Evolutionary conservation across 371 early-diverging fungal genomes (phyloP), one percentile per base, ranked within the genome.

Genomic region (Lichtheimia ornata): DNA sequence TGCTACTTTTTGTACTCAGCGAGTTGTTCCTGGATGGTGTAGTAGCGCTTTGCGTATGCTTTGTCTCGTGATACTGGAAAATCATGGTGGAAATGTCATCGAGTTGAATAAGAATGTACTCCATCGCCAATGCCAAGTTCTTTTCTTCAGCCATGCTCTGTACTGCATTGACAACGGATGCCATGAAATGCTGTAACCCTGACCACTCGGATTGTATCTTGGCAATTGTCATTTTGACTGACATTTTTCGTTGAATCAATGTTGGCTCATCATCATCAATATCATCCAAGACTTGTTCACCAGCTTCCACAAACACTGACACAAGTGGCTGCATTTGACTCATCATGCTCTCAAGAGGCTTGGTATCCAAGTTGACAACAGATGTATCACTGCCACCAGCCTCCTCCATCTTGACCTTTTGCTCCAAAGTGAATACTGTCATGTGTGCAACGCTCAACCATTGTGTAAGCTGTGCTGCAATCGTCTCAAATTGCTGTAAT

Each of bases 191-290:
- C 55, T 74, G 74, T 17, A 79, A 57, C 14, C 77, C 76, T 24
- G 80, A 79, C 77, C 77, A 76, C 56, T 79, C 80, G 13, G 77
- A 76, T 35, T 79, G 80, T 5, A 79, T 55, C 56, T 79, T 79
- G 27, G 72, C 74, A 15, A 71, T 45, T 2, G 63, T 51, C 42
- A 71, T 50, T 22, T 61, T 68, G n/a, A 54, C 56, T n/a, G 44
- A 25, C 44, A 55, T 60, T 25, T 63, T 66, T 56, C 56, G 65
- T 65, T 40, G 58, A 14, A 55, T 22, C 28, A 62, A 41, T n/a
- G 41, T 35, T 7, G 47, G 47, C 14, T 70, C 69, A 22, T 60
- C 52, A 4, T 72, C 58, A 52, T 71, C 70, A 24, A 67, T 67
- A 27, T 63, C 63, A 24, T 76, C 77, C 18, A 67, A 64, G 28